Evolutionary conservation across 768 basidiomycete species (phyloP).

Genomic region (Rhizopogon sp.): DNA sequence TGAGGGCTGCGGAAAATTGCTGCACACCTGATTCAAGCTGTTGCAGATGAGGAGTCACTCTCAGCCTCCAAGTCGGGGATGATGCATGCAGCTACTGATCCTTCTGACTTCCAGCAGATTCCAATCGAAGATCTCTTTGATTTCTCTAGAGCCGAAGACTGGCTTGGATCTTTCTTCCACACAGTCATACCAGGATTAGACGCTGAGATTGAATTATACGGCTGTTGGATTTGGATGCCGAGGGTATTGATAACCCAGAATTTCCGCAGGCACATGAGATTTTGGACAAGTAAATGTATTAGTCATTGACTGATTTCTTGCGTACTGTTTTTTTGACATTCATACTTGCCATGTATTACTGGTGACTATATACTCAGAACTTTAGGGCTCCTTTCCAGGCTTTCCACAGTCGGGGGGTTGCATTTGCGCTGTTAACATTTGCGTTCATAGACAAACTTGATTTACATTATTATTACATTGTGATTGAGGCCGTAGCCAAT

Average conservation of each 20-base stretch:
- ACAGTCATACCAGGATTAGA: not conserved
- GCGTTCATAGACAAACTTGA: too few relatives aligned
- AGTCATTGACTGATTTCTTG: too few relatives aligned
- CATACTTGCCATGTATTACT: too few relatives aligned
- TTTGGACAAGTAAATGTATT: not conserved
- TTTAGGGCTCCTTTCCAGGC: too few relatives aligned
- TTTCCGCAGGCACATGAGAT: not conserved
- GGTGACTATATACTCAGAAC: too few relatives aligned
- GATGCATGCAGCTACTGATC: not conserved
- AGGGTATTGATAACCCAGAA: not conserved
- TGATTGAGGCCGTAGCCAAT: too few relatives aligned
- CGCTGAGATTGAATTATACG: conserved; percentile 2
- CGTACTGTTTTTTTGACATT: too few relatives aligned
- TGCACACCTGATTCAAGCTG: not conserved
- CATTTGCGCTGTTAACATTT: too few relatives aligned
- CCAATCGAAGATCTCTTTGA: not conserved
- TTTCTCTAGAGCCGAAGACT: not conserved
- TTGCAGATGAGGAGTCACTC: not conserved
- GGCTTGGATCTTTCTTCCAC: not conserved
- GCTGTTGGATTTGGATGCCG: conserved; percentile 5
- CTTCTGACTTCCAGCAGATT: not conserved
- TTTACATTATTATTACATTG: too few relatives aligned
- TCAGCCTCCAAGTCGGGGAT: not conserved
- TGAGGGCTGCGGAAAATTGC: not conserved
- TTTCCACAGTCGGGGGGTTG: too few relatives aligned